Evolutionary conservation across 805 yeast genomes (phyloP), one percentile per base, ranked within the genome.

Genomic region (Candida chilensis): DNA sequence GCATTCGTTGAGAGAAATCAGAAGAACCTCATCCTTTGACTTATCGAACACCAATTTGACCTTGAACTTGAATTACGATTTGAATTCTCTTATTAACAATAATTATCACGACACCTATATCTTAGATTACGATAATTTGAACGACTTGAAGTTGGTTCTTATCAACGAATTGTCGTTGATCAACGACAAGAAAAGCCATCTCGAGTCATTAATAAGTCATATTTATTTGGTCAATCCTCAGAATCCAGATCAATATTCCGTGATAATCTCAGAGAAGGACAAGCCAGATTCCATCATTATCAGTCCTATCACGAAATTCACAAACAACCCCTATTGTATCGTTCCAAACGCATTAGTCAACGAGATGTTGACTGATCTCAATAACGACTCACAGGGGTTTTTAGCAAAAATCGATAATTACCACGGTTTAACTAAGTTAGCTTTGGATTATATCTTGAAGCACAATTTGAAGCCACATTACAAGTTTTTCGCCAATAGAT

Each of bases 391-490:
- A n/a, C n/a, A n/a, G n/a, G n/a, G n/a, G n/a, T n/a, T n/a, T n/a
- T n/a, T n/a, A n/a, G n/a, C n/a, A n/a, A n/a, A n/a, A n/a, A n/a
- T n/a, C n/a, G n/a, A n/a, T n/a, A n/a, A n/a, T 20, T 26, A 10
- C 13, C 12, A 26, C 6, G 28, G 28, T 8, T 41, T 44, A 28
- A 57, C 65, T 4, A 50, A 48, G 21, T 28, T 44, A 20, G 44
- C 64, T 3, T 37, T 61, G 9, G 54, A 53, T 30, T 38, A 48
- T 11, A 42, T 60, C 16, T 34, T 57, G 20, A 37, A 45, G 5
- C 44, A 52, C 27, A 36, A 42, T 4, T 39, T 52, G 16, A 35
- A 29, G 20, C 67, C 69, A 2, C 10, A 14, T 13, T 26, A 8
- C 13, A 26, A 26, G 13, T n/a, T n/a, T n/a, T n/a, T n/a, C n/a